phyloP scores from a whole-genome alignment of 352 stramenopile genomes.

The Phytophthora sojae region DNA sequence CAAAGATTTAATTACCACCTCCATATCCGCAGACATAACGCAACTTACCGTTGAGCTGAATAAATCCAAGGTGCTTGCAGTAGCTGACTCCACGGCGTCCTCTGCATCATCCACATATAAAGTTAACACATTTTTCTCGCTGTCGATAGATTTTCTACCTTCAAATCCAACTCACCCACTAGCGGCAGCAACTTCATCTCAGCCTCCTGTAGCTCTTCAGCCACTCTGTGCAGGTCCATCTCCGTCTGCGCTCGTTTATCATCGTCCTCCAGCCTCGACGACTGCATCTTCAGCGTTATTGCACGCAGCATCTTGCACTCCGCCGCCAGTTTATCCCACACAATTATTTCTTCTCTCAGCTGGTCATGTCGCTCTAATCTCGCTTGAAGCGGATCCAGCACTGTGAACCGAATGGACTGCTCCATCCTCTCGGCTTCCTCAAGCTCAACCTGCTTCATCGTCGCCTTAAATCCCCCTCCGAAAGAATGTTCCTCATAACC shows the following conservation, averaged over 20 bases:
- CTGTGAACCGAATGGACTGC: constrained; percentile 81
- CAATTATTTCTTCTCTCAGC: constrained; percentile 49
- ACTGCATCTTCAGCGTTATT: constrained; percentile 42
- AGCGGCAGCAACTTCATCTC: constrained; percentile 51
- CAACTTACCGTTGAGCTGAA: constrained; percentile 71
- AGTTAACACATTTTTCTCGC: neutral
- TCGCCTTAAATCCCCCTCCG: constrained; percentile 54
- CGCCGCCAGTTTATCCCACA: constrained; percentile 28
- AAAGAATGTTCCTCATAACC: constrained; percentile 28
- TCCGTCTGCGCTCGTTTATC: constrained; percentile 50
- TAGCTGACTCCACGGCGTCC: constrained; percentile 39
- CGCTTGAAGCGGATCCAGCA: constrained; percentile 67
- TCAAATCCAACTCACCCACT: constrained; percentile 42
- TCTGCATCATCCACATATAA: constrained; percentile 36
- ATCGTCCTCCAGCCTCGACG: constrained; percentile 49
- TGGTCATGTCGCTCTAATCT: constrained; percentile 60
- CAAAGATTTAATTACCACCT: neutral
- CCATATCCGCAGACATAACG: neutral
- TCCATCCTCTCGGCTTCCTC: constrained; percentile 72
- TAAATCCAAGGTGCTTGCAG: constrained; percentile 51
- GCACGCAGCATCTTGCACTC: constrained; percentile 36
- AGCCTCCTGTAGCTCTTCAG: constrained; percentile 42
- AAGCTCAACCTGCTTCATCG: constrained; percentile 63
- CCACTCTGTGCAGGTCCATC: constrained; percentile 47
- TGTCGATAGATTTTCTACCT: neutral